Base-by-base conservation (phyloP, 2,329 filamentous ascomycete genomes). In the Cadophora luteo-olivacea region DNA sequence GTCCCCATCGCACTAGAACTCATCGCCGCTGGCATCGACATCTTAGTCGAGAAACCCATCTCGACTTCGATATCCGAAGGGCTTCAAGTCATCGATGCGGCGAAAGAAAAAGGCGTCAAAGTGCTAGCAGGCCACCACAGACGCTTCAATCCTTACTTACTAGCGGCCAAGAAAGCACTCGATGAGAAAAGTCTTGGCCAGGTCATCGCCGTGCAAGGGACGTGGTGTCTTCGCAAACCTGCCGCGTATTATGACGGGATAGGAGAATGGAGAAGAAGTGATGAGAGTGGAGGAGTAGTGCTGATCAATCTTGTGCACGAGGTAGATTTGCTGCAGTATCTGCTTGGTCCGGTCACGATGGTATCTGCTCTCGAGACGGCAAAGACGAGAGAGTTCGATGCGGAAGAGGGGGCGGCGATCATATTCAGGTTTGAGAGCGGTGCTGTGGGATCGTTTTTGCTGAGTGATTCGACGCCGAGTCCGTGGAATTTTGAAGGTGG, bases 291-390 rank as follows among this genome's bases (percentile, higher is more conserved):
- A 1, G 86, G 86, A 0, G 82, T 84, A 0, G 77, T 89, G 8
- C 78, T 84, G 2, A 88, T 88, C 69, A 89, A 89, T 72, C 77
- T 89, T 54, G 82, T 89, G n/a, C 87, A 89, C 72, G 87, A 89
- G 61, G 78, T 89, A 49, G 87, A 89, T 69, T 77, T 88, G 0
- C 78, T 89, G 22, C 86, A 88, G 58, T 83, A 84, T 75, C 77
- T 89, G 0, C 81, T 89, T 32, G 86, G 86, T 0, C 82, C 84
- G 0, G 84, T 89, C 32, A 74, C 75, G 0, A 79, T 83, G 0
- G 83, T 89, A 0, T 82, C 84, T 41, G 86, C 84, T 0, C 84
- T 89, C 71, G 78, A 80, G 61, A 83, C 80, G 0, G 60, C 74
- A 0, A 81, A 83, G 0, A 82, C 82, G 41, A 49, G 45, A 11